phyloP scores from a whole-genome alignment of 2,329 filamentous ascomycete species.

The Hypoxylon sp. region DNA sequence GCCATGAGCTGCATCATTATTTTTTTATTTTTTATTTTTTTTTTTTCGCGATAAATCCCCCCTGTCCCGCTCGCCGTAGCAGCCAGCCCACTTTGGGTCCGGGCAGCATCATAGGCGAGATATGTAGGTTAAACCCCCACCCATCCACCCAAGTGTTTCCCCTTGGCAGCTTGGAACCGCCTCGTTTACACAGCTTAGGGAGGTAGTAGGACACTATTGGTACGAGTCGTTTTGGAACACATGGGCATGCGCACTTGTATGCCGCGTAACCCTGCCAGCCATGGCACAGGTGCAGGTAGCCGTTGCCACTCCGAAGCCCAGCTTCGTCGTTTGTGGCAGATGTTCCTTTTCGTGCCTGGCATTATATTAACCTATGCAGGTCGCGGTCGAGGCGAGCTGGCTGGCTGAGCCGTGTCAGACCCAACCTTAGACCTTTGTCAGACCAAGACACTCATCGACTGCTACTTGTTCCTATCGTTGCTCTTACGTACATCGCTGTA shows the following conservation, averaged over 20 bases:
- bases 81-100: slow-evolving; percentile 13
- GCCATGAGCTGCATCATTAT: slow-evolving; percentile 3
- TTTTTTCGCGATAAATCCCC: slow-evolving; percentile 5
- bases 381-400: not conserved
- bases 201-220: slow-evolving; percentile 24
- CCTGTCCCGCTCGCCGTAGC: no score
- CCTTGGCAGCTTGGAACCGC: slow-evolving; percentile 2
- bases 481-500: not conserved
- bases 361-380: not conserved
- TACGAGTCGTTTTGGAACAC: slow-evolving; percentile 24
- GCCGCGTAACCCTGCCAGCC: slow-evolving; percentile 24
- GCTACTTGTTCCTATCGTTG: not conserved
- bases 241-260: not conserved
- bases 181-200: no score
- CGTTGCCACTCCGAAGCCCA: slow-evolving; percentile 2
- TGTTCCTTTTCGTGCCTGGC: slow-evolving; percentile 1
- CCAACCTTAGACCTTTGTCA: not conserved
- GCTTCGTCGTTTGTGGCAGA: slow-evolving; percentile 14
- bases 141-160: slow-evolving; percentile 14
- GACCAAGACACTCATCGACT: not conserved
- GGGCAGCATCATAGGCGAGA: no score
- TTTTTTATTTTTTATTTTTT: slow-evolving; percentile 18
- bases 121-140: no score
- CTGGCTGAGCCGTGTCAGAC: no score
- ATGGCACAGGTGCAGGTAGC: slow-evolving; percentile 21